Conservation (phyloP, 2,329 filamentous ascomycete species). For the Hymenoscyphus salicellus region DNA sequence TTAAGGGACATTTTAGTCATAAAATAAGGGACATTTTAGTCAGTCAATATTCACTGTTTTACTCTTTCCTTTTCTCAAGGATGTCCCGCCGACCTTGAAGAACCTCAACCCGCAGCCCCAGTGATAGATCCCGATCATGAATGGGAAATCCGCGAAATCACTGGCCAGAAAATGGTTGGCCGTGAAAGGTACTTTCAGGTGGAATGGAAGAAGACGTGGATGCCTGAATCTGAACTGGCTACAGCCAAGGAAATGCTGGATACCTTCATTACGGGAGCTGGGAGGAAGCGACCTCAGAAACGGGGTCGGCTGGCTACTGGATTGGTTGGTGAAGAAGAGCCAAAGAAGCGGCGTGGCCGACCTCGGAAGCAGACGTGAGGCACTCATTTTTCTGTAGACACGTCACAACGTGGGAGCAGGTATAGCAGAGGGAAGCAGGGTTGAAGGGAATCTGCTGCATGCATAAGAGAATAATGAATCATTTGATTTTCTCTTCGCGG, state of each 20-base stretch:
- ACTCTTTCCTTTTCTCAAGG: conserved; percentile 25
- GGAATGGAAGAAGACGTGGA: conserved; percentile 13
- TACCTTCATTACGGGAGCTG: neutral
- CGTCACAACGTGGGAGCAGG: neutral
- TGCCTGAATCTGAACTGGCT: conserved; percentile 12
- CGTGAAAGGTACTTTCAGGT: conserved; percentile 11
- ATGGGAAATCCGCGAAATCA: conserved; percentile 16
- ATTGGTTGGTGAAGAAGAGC: neutral
- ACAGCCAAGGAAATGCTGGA: conserved; percentile 10
- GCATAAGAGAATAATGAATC: neutral
- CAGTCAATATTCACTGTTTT: too few species aligned
- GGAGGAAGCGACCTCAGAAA: conserved; percentile 4
- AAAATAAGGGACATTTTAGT: too few species aligned
- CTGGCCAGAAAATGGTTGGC: conserved; percentile 8
- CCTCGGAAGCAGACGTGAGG: conserved; percentile 12
- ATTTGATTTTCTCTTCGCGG: neutral
- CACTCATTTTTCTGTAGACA: neutral
- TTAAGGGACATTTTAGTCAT: too few species aligned
- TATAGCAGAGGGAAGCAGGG: neutral
- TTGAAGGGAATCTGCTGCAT: neutral
- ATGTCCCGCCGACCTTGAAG: neutral
- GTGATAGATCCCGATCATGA: conserved; percentile 2
- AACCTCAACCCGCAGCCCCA: neutral
- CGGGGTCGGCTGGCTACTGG: neutral
- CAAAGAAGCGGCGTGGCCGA: conserved; percentile 11